These are phyloP conservation scores for Candida caryicola DNA, from an alignment of 805 yeast genomes.

Conservation along the genomic window DNA sequence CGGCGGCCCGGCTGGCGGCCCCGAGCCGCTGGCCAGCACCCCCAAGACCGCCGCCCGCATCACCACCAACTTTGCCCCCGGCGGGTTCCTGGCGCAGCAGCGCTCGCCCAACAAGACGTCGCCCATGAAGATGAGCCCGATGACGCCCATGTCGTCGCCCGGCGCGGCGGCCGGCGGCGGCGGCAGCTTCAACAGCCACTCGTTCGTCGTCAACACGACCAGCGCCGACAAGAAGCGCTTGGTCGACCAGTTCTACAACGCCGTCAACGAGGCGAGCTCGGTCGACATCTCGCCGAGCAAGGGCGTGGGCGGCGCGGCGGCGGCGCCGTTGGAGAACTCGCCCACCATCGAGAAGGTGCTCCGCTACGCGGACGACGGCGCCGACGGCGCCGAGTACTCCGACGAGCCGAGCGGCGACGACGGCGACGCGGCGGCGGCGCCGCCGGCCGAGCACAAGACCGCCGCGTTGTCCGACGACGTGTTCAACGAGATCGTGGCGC, in stretches of 20 bases:
- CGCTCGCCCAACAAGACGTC: conserved; percentile 7
- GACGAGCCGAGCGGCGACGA: not conserved
- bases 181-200: conserved; percentile 4
- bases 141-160: not conserved
- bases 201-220: conserved; percentile 1
- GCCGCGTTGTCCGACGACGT: conserved; percentile 9
- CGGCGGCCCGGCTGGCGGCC: too few relatives aligned
- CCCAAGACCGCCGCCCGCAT: conserved; percentile 7
- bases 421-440: not conserved
- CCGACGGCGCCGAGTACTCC: not conserved
- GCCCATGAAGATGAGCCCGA: conserved; percentile 7
- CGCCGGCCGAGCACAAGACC: not conserved
- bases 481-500: conserved; percentile 13
- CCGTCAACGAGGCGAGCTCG: conserved; percentile 18
- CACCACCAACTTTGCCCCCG: not conserved
- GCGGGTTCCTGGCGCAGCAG: conserved; percentile 8
- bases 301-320: not conserved
- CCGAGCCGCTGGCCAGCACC: too few relatives aligned
- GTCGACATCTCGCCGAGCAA: conserved; percentile 1
- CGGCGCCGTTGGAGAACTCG: not conserved
- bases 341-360: conserved; percentile 1
- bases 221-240: conserved; percentile 29
- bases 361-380: not conserved
- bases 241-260: conserved; percentile 40
- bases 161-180: conserved; percentile 1